phyloP scores from a whole-genome alignment of 805 yeast genomes.

The Clavispora santaluciae region DNA sequence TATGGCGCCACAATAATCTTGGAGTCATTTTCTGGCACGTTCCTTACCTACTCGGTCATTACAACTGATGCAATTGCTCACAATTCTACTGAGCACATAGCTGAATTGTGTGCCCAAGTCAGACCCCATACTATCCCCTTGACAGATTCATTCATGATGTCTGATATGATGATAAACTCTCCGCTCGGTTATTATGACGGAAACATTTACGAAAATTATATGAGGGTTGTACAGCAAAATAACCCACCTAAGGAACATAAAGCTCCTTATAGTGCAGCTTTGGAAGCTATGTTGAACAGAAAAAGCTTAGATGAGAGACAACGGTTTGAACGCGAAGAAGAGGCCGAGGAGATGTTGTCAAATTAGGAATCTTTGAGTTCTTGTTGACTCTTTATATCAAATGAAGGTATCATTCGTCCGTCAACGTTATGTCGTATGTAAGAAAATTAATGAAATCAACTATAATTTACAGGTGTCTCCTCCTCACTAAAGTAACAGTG shows the following conservation, averaged over 20 bases:
- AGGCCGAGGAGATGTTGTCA: conserved; percentile 27
- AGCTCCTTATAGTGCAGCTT: conserved; percentile 52
- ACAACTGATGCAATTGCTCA: conserved; percentile 43
- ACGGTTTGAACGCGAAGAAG: conserved; percentile 33
- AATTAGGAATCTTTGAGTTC: no score
- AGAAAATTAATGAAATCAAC: no score
- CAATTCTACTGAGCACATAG: conserved; percentile 38
- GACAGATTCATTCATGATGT: conserved; percentile 79
- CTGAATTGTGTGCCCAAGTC: conserved; percentile 29
- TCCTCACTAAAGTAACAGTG: no score
- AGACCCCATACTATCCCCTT: conserved; percentile 70
- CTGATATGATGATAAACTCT: conserved; percentile 77
- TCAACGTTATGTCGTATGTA: no score
- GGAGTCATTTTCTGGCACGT: conserved; percentile 67
- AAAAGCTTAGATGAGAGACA: conserved; percentile 31
- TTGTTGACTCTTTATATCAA: no score
- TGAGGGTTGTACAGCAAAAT: conserved; percentile 43
- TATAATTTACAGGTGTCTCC: no score
- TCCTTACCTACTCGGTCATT: conserved; percentile 59
- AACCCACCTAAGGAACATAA: conserved; percentile 51
- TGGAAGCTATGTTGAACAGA: conserved; percentile 41
- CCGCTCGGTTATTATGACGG: conserved; percentile 81
- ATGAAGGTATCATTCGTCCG: no score
- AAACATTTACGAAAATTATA: conserved; percentile 76
- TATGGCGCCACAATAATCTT: conserved; percentile 54